phyloP scores from a whole-genome alignment of 2,329 filamentous ascomycete species.

The Epichloe scottii region DNA sequence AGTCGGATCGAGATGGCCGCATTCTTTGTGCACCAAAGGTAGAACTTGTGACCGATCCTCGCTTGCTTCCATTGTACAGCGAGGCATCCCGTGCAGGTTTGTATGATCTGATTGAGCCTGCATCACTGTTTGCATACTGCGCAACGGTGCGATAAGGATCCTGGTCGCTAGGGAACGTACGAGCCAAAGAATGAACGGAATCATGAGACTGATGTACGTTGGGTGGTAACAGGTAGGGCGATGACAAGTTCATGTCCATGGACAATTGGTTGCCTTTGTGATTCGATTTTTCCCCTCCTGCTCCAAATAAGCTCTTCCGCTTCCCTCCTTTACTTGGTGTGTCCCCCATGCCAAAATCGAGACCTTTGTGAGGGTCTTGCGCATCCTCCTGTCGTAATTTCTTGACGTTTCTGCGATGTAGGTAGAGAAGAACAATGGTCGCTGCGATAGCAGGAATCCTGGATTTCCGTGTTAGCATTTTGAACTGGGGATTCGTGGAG shows the following conservation, averaged over 20 bases:
- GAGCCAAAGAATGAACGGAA: conserved; percentile 75
- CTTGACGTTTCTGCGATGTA: conserved; percentile 67
- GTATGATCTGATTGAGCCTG: conserved; percentile 42
- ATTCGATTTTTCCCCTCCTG: conserved; percentile 43
- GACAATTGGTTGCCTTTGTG: conserved; percentile 44
- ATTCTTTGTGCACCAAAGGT: conserved; percentile 14
- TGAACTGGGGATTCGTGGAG: too few relatives aligned
- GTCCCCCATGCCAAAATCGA: conserved; percentile 78
- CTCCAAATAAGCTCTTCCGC: conserved; percentile 31
- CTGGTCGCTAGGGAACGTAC: conserved; percentile 59
- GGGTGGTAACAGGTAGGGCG: conserved; percentile 88
- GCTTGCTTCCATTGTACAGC: conserved; percentile 31
- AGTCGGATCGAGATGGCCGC: conserved; percentile 26
- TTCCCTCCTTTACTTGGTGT: conserved; percentile 26
- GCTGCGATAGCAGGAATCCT: conserved; percentile 68
- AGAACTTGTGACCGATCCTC: conserved; percentile 16
- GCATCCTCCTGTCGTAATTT: conserved; percentile 66
- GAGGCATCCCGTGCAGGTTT: conserved; percentile 28
- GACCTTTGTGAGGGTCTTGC: conserved; percentile 74
- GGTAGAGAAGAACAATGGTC: conserved; percentile 53
- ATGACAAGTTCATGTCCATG: conserved; percentile 64
- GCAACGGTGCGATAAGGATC: conserved; percentile 68
- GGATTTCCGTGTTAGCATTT: conserved; percentile 5
- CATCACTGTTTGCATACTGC: conserved; percentile 44
- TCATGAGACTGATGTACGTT: conserved; percentile 67